A percentile compares a stretch with the other conserved stretches of the same genome.
phyloP scores from a whole-genome alignment of 192 early-diverging fungal genomes.

The Coemansia aciculifera region DNA sequence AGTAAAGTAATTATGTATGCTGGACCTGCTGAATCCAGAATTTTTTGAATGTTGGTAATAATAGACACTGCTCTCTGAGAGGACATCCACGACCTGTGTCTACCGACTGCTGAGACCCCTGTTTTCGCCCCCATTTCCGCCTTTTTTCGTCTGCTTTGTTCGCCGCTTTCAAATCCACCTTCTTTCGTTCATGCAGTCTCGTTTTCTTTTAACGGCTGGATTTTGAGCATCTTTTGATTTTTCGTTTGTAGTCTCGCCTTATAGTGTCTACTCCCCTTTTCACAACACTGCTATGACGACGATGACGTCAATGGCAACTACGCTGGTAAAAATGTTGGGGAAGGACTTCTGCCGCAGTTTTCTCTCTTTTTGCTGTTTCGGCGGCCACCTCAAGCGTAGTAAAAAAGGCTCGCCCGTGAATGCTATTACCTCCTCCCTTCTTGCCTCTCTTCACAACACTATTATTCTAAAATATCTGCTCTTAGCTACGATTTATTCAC shows the following conservation, averaged over 20 bases:
- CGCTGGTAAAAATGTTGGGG: too few relatives aligned
- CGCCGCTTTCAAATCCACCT: too few relatives aligned
- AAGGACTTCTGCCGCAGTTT: too few relatives aligned
- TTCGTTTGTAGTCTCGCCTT: too few relatives aligned
- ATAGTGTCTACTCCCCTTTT: too few relatives aligned
- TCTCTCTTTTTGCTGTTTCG: not conserved
- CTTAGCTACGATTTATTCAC: not conserved
- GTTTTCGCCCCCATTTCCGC: not conserved
- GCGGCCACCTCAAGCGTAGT: not conserved
- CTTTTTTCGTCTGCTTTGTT: too few relatives aligned
- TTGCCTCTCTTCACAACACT: not conserved
- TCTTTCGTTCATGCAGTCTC: too few relatives aligned
- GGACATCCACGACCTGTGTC: too few relatives aligned
- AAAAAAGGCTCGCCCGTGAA: not conserved
- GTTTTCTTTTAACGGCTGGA: too few relatives aligned
- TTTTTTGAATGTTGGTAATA: not conserved
- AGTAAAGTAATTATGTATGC: constrained; percentile 13
- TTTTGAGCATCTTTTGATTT: too few relatives aligned
- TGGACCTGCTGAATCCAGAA: not conserved
- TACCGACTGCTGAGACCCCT: not conserved
- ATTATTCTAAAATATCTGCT: not conserved
- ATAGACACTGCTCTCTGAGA: not conserved
- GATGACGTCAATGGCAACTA: too few relatives aligned
- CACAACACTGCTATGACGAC: too few relatives aligned
- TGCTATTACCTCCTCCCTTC: not conserved